These are phyloP conservation scores for Tulasnella sp. DNA, from an alignment of 768 basidiomycete genomes.

Conservation along the genomic window DNA sequence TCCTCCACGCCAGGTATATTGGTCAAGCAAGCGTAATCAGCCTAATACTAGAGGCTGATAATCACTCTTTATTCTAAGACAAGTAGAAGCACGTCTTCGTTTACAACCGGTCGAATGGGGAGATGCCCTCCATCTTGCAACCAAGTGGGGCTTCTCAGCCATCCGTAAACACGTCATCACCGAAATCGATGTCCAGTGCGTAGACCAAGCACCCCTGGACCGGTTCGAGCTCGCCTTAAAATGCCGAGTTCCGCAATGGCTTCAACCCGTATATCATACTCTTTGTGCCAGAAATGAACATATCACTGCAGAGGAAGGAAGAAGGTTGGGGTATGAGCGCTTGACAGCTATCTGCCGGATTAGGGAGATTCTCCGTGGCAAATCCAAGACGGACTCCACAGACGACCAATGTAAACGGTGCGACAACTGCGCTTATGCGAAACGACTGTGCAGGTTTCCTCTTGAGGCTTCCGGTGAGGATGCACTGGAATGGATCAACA, in stretches of 20 bases:
- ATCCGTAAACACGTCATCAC: neutral
- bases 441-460: no score
- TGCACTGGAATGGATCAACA: no score
- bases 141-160: neutral
- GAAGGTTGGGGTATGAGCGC: neutral
- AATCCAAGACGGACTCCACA: no score
- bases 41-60: no score
- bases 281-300: neutral
- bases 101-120: neutral
- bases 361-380: neutral
- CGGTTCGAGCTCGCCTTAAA: neutral
- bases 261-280: neutral
- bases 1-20: neutral
- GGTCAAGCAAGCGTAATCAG: no score
- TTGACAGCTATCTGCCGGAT: constrained; percentile 1
- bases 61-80: neutral
- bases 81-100: neutral
- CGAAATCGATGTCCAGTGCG: neutral
- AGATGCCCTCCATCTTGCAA: neutral
- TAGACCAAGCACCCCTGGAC: neutral
- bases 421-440: no score
- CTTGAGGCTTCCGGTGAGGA: no score
- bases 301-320: neutral
- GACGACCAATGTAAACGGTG: no score
- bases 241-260: neutral